A percentile compares a stretch with the other conserved stretches of the same genome.
phyloP scores from a whole-genome alignment of 345 rosid species.

The Pistacia integerrima region DNA sequence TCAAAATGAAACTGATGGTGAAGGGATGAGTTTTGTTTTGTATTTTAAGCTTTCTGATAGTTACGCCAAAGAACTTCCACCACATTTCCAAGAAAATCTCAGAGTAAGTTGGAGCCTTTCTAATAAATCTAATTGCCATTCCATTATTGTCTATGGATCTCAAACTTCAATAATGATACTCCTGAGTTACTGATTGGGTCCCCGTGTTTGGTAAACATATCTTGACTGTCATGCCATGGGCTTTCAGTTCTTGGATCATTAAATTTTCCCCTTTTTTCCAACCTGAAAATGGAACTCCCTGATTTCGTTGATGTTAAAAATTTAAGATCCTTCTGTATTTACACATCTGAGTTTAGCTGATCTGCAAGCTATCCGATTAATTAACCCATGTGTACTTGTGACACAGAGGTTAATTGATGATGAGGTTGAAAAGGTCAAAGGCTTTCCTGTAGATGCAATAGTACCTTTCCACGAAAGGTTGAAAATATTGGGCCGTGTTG shows the following conservation, averaged over 20 bases:
- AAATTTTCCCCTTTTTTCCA: not conserved
- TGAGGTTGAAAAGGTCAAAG: constrained; percentile 90
- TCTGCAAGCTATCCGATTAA: constrained; percentile 11
- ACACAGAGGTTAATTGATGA: constrained; percentile 78
- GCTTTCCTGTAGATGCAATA: constrained; percentile 77
- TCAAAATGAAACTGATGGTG: constrained; percentile 60
- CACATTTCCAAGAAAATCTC: constrained; percentile 49
- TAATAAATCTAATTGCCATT: not conserved
- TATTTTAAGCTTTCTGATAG: constrained; percentile 56
- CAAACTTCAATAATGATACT: not conserved
- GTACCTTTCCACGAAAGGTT: constrained; percentile 82
- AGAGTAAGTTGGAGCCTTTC: constrained; percentile 33
- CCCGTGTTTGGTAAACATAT: not conserved
- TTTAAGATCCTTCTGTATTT: constrained; percentile 2
- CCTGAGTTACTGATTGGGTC: not conserved
- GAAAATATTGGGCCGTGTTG: constrained; percentile 94
- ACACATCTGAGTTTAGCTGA: not conserved
- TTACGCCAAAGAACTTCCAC: constrained; percentile 46
- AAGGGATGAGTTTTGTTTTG: constrained; percentile 60
- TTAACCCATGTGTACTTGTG: not conserved
- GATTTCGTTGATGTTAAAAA: not conserved
- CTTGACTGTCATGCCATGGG: not conserved
- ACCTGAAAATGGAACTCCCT: not conserved
- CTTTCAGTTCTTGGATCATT: not conserved
- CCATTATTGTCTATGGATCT: not conserved